Evolutionary conservation across 805 yeast species (phyloP), one percentile per base, ranked within the genome.

Genomic region (Candida orba): DNA sequence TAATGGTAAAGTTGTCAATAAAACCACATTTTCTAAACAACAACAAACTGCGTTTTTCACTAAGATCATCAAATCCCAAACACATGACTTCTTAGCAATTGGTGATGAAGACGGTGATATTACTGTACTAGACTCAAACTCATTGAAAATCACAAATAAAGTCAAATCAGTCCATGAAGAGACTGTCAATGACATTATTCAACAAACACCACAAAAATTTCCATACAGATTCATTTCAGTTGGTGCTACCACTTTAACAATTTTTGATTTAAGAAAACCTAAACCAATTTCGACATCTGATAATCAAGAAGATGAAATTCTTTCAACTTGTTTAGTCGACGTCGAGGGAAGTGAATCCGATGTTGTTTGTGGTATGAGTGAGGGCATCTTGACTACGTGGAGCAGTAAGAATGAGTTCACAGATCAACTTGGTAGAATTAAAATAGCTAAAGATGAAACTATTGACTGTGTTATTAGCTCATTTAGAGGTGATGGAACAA

Each of bases 241-340:
- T 24, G 97, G 96, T 2, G 81, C 91, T 10, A 85, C 95, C 4
- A 83, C 90, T 0, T 66, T 91, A 36, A 74, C 88, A 1, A 82
- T 81, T 46, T 72, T 90, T 54, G 97, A 91, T 60, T 70, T 83
- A 4, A 68, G 96, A 39, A 85, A 83, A 52, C 51, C 56, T 2
- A 52, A 57, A 23, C 61, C 58, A 2, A 61, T 82, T 2, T 64
- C 75, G 4, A 73, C 73, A 34, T 80, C 90, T 32, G 98, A 90
- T 49, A 90, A 88, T 58, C 99, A 91, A 65, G 96, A 84, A 52
- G 98, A 91, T 57, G 99, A 91, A 58, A 65, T 91, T n/a, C 64
- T 91, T 36, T 72, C 89, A 44, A 82, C 87, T 54, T 68, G 85
- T 33, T 78, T 81, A 65, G 74, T 81, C 2, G 85, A 82, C 49